Percentiles rank a stretch among this genome's conserved stretches.
These are phyloP conservation scores for Trichoderma harzianum DNA, from an alignment of 2,329 filamentous ascomycete genomes.

Conservation along the genomic window DNA sequence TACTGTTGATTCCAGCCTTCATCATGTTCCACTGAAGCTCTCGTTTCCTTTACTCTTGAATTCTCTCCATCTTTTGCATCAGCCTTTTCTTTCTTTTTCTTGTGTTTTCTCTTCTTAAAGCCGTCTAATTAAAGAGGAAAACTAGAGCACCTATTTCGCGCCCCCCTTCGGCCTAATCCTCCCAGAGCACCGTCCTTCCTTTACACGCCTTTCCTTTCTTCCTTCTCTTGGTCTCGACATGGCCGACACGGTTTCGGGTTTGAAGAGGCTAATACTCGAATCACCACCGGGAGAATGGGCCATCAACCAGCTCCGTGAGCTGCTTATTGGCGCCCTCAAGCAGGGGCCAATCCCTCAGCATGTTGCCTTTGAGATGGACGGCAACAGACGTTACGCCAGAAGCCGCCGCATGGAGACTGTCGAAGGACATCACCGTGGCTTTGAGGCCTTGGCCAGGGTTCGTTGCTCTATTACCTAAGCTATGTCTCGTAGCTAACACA, in stretches of 20 bases:
- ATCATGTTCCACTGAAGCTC: slow-evolving; percentile 16
- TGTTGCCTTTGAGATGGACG: slow-evolving; percentile 99
- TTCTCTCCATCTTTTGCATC: not conserved
- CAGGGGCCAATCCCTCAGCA: slow-evolving; percentile 92
- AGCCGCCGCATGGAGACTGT: slow-evolving; percentile 92
- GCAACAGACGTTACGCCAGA: slow-evolving; percentile 88
- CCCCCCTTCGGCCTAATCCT: not conserved
- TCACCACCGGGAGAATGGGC: slow-evolving; percentile 91
- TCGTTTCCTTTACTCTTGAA: not conserved
- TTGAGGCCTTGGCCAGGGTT: slow-evolving; percentile 88
- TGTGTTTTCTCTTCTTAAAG: slow-evolving; percentile 11
- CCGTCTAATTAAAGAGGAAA: not conserved
- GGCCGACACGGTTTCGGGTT: slow-evolving; percentile 51
- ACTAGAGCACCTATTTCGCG: not conserved
- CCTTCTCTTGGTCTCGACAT: slow-evolving; percentile 33
- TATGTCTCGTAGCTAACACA: slow-evolving; percentile 14
- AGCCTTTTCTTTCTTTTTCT: slow-evolving; percentile 15
- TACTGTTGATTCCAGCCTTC: slow-evolving; percentile 1
- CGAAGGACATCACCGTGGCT: slow-evolving; percentile 92
- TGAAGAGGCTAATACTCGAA: slow-evolving; percentile 69
- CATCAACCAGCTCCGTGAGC: slow-evolving; percentile 72
- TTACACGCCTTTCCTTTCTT: not conserved
- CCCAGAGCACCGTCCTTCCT: not conserved
- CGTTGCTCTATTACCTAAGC: slow-evolving; percentile 28
- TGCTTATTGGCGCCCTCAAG: slow-evolving; percentile 82